phyloP scores from a whole-genome alignment of 352 stramenopile species.

The Phytophthora agathidicida region DNA sequence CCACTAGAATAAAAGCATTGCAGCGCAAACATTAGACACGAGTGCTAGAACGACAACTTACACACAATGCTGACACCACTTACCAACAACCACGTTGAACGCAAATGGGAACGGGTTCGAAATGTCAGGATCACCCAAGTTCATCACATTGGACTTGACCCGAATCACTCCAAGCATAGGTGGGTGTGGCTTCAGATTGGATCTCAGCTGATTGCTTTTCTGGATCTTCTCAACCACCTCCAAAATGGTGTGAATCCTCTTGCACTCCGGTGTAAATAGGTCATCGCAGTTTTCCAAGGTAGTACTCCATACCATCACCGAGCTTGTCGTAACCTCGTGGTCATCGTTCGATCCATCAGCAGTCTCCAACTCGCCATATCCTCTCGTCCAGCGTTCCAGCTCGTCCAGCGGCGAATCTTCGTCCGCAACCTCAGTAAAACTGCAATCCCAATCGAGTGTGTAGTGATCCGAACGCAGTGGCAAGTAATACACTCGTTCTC shows the following conservation, averaged over 20 bases:
- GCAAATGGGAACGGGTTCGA: conserved; percentile 67
- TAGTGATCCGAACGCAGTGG: conserved; percentile 60
- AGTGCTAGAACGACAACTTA: background rate
- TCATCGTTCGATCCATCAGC: background rate
- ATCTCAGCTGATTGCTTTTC: background rate
- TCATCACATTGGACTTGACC: conserved; percentile 61
- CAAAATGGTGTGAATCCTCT: conserved; percentile 28
- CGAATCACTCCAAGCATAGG: conserved; percentile 60
- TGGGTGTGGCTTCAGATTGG: conserved; percentile 6
- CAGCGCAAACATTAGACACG: background rate
- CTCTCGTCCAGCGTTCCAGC: too few species aligned
- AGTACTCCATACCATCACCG: conserved; percentile 28
- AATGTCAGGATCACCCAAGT: conserved; percentile 47
- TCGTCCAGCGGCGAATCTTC: conserved; percentile 40
- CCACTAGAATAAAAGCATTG: conserved; percentile 32
- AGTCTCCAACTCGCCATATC: too few species aligned
- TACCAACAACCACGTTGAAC: conserved; percentile 70
- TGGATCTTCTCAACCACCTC: conserved; percentile 31
- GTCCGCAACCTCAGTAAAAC: conserved; percentile 34
- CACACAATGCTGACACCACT: background rate
- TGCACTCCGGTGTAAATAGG: conserved; percentile 31
- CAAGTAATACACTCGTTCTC: conserved; percentile 63
- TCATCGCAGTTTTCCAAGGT: conserved; percentile 23
- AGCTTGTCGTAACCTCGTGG: background rate
- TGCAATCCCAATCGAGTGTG: conserved; percentile 46